Evolutionary conservation across 2,329 filamentous ascomycete species (phyloP), one percentile per base, ranked within the genome.

Genomic region (Hypomyces rosellus): DNA sequence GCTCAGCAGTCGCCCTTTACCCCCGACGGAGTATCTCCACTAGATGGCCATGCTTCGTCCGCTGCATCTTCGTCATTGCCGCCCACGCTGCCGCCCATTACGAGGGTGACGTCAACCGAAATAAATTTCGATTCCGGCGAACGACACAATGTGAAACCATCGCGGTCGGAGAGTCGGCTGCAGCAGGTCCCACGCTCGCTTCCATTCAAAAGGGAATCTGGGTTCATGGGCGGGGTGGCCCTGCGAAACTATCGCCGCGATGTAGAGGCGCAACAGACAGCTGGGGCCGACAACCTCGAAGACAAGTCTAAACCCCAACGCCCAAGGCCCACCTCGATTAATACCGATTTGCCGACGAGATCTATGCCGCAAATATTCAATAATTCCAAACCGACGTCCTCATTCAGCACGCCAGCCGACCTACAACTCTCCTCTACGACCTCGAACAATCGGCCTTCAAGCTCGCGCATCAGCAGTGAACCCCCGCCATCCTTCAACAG

Each of bases 181-280:
- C 60, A 57, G 41, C 65, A 56, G 46, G 52, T 57, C 60, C 61
- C 57, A 40, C 64, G 65, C 46, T 61, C 65, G 33, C 25, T 30
- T 3, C 63, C 71, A 46, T 69, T 64, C 45, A 65, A 63, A 25
- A 41, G 63, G 6, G 66, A 69, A 20, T 69, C 71, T 1, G 69
- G 74, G 12, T 82, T 82, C 57, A 75, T 82, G 45, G 78, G 79
- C 14, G 79, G 79, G 3, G 63, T 78, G 12, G 76, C 78, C 3
- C 62, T 81, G 51, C 67, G 70, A 55, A 79, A 81, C 43, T 75
- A 76, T 42, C 72, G 72, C 16, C 69, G 72, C 40, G 71, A 69
- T 14, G 54, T 63, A 36, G 58, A 63, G 38, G 56, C 58, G 20
- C 63, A 48, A 12, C 46, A 61, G 47, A 52, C 54, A 46, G 51